phyloP scores from a whole-genome alignment of 371 early-diverging fungal genomes.

The Neoconidiobolus thromboides region DNA sequence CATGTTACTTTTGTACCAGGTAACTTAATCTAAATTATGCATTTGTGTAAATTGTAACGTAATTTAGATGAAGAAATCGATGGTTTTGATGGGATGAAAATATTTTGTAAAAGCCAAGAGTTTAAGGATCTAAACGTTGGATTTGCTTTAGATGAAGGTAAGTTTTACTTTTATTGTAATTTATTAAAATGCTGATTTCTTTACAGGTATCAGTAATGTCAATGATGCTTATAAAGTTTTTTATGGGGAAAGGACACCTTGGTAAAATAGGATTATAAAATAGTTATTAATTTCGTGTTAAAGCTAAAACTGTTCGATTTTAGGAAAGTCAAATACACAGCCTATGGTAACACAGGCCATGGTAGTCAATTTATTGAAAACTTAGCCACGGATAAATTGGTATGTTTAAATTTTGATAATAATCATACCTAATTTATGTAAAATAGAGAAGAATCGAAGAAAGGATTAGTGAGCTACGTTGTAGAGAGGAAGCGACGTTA shows the following conservation, averaged over 20 bases:
- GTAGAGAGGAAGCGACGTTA: slow-evolving; percentile 20
- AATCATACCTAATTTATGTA: neutral
- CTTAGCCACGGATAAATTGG: slow-evolving; percentile 39
- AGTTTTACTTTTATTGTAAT: neutral
- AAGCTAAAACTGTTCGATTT: neutral
- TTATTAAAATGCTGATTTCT: neutral
- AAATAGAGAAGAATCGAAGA: neutral
- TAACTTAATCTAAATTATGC: slow-evolving; percentile 7
- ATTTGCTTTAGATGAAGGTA: slow-evolving; percentile 63
- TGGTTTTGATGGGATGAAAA: slow-evolving; percentile 49
- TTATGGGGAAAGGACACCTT: slow-evolving; percentile 57
- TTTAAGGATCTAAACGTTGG: slow-evolving; percentile 47
- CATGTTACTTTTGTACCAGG: slow-evolving; percentile 51
- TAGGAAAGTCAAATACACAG: slow-evolving; percentile 19
- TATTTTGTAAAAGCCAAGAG: slow-evolving; percentile 28
- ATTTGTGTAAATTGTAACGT: too few relatives aligned
- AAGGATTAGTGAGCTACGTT: slow-evolving; percentile 24
- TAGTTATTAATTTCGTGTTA: neutral
- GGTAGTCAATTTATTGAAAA: slow-evolving; percentile 50
- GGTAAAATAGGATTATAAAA: slow-evolving; percentile 24
- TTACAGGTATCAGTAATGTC: slow-evolving; percentile 27
- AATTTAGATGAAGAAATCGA: slow-evolving; percentile 58
- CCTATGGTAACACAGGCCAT: slow-evolving; percentile 48
- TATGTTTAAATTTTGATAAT: slow-evolving; percentile 8
- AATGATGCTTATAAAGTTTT: slow-evolving; percentile 36